Evolutionary conservation across 352 stramenopile genomes (phyloP), one percentile per base, ranked within the genome.

Genomic region (Phytophthora ramorum): DNA sequence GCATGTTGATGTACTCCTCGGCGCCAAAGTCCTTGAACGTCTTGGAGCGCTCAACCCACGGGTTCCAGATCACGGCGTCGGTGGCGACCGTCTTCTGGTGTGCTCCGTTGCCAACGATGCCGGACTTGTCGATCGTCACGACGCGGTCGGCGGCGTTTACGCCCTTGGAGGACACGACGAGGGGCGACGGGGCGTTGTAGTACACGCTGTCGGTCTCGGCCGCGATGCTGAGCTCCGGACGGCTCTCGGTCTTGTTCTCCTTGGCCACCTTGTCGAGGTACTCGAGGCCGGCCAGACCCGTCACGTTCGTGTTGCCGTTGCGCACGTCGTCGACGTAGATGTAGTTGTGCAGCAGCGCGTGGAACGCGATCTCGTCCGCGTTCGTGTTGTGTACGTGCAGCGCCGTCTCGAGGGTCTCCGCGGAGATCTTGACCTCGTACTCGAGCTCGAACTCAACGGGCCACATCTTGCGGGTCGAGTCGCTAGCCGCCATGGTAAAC

Each of bases 291-390:
- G 90, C 71, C n/a, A 99, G 83, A 3, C 96, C 95, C 14, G 79
- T 75, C 5, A 99, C 85, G 35, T 67, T 48, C 14, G 68, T 75
- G 53, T 69, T 71, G 4, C 59, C 68, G 45, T 85, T 57, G 56
- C 84, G 79, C 14, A 95, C 72, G 37, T 95, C 84, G 41, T 95
- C 74, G 16, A 98, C 84, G 10, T 73, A 73, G 43, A 97, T 87
- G 78, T 99, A 98, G 40, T 93, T 98, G 79, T 99, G 96, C 38
- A 98, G 73, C 24, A 99, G 73, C 22, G 90, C 86, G 62, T 99
- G 93, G 75, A 98, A 98, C 30, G 84, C 63, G 56, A 98, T 98
- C 63, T 85, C 66, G 6, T 41, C 46, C 14, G 70, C 62, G 46
- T 83, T 88, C 34, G 73, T 95, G 87, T 99, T 99, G 56, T 87